phyloP scores from a whole-genome alignment of 83 land plant species.

The Picea abies region DNA sequence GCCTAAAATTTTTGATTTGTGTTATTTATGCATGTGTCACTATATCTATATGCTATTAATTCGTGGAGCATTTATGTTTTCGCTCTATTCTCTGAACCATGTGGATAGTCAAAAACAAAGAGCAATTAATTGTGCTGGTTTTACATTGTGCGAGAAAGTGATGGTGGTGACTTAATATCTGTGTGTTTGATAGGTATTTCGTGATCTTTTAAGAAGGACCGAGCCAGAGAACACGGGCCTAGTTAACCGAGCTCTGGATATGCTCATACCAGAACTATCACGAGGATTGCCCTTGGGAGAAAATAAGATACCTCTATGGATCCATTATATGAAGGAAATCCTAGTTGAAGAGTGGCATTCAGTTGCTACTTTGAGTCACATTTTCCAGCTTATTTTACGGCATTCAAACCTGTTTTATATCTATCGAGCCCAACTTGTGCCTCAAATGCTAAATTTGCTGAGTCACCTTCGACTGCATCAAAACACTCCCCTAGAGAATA shows the following conservation, averaged over 20 bases:
- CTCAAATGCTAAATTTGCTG: constrained; percentile 98
- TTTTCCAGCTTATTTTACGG: constrained; percentile 95
- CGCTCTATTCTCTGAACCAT: not conserved
- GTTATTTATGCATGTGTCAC: not conserved
- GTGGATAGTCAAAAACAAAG: not conserved
- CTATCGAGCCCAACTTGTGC: constrained; percentile 98
- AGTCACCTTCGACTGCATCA: constrained; percentile 92
- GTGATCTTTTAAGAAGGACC: constrained; percentile 93
- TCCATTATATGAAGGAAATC: constrained; percentile 94
- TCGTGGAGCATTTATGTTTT: not conserved
- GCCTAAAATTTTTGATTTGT: not conserved
- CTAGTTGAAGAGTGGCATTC: constrained; percentile 99
- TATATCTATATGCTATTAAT: not conserved
- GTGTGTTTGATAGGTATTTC: constrained; percentile 73
- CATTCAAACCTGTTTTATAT: constrained; percentile 95
- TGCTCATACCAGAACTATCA: constrained; percentile 98
- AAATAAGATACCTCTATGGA: constrained; percentile 95
- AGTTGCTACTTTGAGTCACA: constrained; percentile 93
- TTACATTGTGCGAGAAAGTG: not conserved
- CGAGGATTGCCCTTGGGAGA: constrained; percentile 88
- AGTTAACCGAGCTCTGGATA: constrained; percentile 96
- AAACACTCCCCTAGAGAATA: constrained; percentile 85
- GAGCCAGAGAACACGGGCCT: constrained; percentile 94
- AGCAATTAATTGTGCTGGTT: not conserved
- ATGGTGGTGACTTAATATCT: not conserved